Evolutionary conservation across 768 basidiomycete genomes (phyloP), one percentile per base, ranked within the genome.

Genomic region (Tricholoma hemisulphureum): DNA sequence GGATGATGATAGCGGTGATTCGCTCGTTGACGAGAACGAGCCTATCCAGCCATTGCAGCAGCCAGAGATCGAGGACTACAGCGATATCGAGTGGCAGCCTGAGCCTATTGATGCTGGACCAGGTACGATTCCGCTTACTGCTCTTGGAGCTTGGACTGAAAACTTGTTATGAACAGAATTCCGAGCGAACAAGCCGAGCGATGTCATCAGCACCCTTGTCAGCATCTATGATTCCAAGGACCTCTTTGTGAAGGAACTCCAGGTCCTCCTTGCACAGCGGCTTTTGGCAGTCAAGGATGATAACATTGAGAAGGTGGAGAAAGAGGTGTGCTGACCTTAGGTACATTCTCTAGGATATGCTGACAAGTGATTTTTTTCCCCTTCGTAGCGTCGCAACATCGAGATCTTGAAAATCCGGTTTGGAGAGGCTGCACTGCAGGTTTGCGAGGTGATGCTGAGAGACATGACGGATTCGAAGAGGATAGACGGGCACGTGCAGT

Each of bases 211-310:
- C 69, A 96, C 96, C 1, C 85, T 98, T 1, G 95, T 98, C 63
- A 94, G 91, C 69, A 98, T 98, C 62, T 98, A 98, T 65, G 95
- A 98, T 68, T 95, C 95, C 2, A 91, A 94, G 67, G 97, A 98
- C 63, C 82, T 98, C 8, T 98, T 99, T 65, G 84, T 98, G 64
- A 96, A 93, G 69, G 97, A 98, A 70, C 76, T 99, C 29, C 97
- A 98, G 69, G 87, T 93, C 1, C 75, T 97, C 3, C 82, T 99
- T 13, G 95, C 95, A 1, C 91, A 94, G 59, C 81, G 95, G 8
- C 74, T 99, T 32, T 76, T 99, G 48, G 82, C 84, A 0, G 85
- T 95, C 46, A 85, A 79, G 46, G 89, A 94, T 62, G 94, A 91
- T 51, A 87, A 88, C 56, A 82, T 83, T 39, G 93, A 95, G 53